A percentile compares a stretch with the other conserved stretches of the same genome.
phyloP scores from a whole-genome alignment of 2,329 filamentous ascomycete genomes.

The Cryphonectria japonica region DNA sequence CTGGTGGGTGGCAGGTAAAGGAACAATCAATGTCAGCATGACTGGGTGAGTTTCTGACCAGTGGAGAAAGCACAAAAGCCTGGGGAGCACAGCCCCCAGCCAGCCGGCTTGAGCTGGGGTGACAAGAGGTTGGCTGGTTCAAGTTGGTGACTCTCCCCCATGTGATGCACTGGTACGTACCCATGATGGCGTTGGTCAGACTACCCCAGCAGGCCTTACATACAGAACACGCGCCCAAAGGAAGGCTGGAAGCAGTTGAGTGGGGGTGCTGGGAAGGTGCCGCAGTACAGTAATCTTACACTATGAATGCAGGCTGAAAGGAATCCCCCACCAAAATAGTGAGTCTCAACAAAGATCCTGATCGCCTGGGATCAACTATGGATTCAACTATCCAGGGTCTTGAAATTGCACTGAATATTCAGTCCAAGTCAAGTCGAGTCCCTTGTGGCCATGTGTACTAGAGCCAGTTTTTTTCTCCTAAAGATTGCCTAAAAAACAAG shows the following conservation, averaged over 20 bases:
- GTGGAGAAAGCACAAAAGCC: slow-evolving; percentile 1
- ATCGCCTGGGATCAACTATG: not conserved
- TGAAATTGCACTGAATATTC: slow-evolving; percentile 14
- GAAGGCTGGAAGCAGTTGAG: not conserved
- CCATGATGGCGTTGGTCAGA: not conserved
- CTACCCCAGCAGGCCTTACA: not conserved
- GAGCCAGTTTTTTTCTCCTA: not conserved
- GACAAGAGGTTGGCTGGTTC: not conserved
- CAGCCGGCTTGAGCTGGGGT: not conserved
- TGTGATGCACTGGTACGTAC: not conserved
- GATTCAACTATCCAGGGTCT: slow-evolving; percentile 1
- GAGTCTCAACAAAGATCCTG: slow-evolving; percentile 2
- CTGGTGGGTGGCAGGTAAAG: not conserved
- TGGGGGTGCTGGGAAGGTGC: not conserved
- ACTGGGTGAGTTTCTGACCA: slow-evolving; percentile 12
- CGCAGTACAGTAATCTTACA: not conserved
- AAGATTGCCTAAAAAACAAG: not conserved
- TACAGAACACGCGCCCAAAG: not conserved
- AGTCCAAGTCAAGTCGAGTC: not conserved
- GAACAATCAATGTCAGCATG: slow-evolving; percentile 21
- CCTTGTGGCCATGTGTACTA: not conserved
- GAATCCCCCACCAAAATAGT: not conserved
- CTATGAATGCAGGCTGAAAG: not conserved
- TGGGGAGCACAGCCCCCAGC: slow-evolving; percentile 1
- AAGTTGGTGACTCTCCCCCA: not conserved